A percentile compares a stretch with the other conserved stretches of the same genome.
Conservation (phyloP, 768 basidiomycete genomes). For the Coprinellus aureogranulatus region DNA sequence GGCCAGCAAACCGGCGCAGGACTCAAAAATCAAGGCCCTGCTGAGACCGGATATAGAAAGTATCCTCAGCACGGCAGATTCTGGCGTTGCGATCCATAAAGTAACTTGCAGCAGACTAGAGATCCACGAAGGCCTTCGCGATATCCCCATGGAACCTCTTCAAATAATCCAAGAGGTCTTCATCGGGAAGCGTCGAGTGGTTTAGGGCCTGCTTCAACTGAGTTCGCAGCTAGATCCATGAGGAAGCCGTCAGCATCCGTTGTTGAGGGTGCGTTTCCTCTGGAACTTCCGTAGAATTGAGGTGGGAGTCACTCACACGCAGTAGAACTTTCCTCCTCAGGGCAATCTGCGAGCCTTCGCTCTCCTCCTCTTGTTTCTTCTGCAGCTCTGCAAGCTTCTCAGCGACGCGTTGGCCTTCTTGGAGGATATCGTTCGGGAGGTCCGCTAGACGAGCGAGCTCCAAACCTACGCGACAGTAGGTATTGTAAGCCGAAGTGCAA, state of each 20-base stretch:
- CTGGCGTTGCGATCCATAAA: too few species aligned
- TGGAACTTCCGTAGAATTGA: too few species aligned
- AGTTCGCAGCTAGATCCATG: slow-evolving; percentile 75
- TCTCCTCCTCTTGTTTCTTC: slow-evolving; percentile 55
- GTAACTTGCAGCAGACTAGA: too few species aligned
- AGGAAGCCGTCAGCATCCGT: too few species aligned
- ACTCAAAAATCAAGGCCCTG: too few species aligned
- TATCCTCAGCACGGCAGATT: too few species aligned
- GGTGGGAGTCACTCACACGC: slow-evolving; percentile 43
- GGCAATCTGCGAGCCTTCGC: slow-evolving; percentile 57
- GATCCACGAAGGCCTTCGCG: slow-evolving; percentile 46
- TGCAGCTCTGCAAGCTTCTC: slow-evolving; percentile 57
- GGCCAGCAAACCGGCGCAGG: too few species aligned
- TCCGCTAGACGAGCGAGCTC: slow-evolving; percentile 88
- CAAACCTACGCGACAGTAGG: slow-evolving; percentile 53
- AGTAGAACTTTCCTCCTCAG: slow-evolving; percentile 66
- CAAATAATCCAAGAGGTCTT: slow-evolving; percentile 65
- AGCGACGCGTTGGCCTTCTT: slow-evolving; percentile 61
- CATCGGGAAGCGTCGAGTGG: slow-evolving; percentile 70
- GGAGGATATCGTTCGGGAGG: slow-evolving; percentile 69
- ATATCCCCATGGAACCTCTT: slow-evolving; percentile 69
- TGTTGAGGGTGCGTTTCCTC: too few species aligned
- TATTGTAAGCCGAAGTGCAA: too few species aligned
- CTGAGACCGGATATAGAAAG: too few species aligned
- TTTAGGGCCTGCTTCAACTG: slow-evolving; percentile 73